Conservation (phyloP, 441 rosid genomes). For the Pelargonium myrrhifolium region DNA sequence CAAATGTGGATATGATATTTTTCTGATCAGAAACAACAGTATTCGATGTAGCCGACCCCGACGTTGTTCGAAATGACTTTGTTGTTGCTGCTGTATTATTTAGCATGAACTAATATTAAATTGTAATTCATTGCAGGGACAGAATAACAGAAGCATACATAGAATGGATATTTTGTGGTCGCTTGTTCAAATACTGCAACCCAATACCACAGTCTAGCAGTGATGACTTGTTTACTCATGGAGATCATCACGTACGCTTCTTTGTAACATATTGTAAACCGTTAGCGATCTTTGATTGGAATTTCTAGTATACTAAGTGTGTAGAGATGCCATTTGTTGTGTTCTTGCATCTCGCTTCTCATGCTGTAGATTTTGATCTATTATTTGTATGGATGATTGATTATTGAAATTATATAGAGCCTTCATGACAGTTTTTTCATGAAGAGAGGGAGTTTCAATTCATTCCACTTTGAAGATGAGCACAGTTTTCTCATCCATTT, state of each 20-base stretch:
- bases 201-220: constrained; percentile 41
- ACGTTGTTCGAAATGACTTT: no score
- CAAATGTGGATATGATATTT: background rate
- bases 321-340: constrained; percentile 10
- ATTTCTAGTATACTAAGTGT: constrained; percentile 10
- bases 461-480: no score
- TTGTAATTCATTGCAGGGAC: constrained; percentile 50
- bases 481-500: no score
- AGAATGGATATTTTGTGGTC: constrained; percentile 95
- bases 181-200: constrained; percentile 72
- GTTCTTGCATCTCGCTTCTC: constrained; percentile 2
- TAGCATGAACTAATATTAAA: constrained; percentile 10
- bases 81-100: background rate
- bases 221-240: constrained; percentile 19
- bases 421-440: background rate
- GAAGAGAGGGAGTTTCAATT: no score
- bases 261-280: constrained; percentile 27
- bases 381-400: constrained; percentile 18
- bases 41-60: no score
- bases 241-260: constrained; percentile 19
- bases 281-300: constrained; percentile 25
- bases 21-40: background rate
- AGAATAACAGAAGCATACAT: constrained; percentile 58
- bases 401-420: constrained; percentile 12
- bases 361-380: constrained; percentile 8